Conservation (phyloP, 1,284 basidiomycete species). For the Melampsora americana region DNA sequence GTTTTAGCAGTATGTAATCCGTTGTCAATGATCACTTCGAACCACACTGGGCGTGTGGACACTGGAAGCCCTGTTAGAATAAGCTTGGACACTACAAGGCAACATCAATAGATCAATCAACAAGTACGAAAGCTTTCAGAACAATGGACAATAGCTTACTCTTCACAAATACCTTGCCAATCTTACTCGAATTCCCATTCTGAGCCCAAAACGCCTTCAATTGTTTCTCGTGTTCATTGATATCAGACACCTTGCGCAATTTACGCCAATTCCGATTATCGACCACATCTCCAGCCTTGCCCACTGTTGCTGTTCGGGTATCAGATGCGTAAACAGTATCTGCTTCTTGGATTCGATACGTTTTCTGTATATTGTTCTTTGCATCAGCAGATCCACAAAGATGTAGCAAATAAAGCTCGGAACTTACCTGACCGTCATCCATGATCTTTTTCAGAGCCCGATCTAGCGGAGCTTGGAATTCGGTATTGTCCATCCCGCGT, state of each 20-base stretch:
- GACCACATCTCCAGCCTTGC: conserved; percentile 39
- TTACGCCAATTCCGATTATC: conserved; percentile 42
- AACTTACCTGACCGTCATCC: conserved; percentile 11
- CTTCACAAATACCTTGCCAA: conserved; percentile 41
- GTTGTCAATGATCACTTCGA: conserved; percentile 41
- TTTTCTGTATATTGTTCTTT: conserved; percentile 3
- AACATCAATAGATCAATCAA: not conserved
- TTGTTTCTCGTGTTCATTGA: conserved; percentile 42
- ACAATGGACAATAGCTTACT: conserved; percentile 9
- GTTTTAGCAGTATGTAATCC: conserved; percentile 38
- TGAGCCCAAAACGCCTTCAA: conserved; percentile 42
- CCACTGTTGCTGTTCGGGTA: conserved; percentile 21
- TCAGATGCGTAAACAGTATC: conserved; percentile 37
- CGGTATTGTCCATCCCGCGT: conserved; percentile 8
- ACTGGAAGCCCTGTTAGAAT: conserved; percentile 16
- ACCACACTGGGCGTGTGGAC: conserved; percentile 14
- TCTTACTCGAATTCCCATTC: conserved; percentile 31
- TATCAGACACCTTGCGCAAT: conserved; percentile 41
- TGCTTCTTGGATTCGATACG: conserved; percentile 33
- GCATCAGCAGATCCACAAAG: not conserved
- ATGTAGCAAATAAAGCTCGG: not conserved
- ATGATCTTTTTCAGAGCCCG: conserved; percentile 24
- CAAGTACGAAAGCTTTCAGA: not conserved
- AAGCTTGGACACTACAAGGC: conserved; percentile 31
- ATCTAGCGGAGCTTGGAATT: conserved; percentile 37